Percentiles rank a stretch among this genome's conserved stretches.
phyloP scores from a whole-genome alignment of 257 asterid species.

The Nicotiana attenuata region DNA sequence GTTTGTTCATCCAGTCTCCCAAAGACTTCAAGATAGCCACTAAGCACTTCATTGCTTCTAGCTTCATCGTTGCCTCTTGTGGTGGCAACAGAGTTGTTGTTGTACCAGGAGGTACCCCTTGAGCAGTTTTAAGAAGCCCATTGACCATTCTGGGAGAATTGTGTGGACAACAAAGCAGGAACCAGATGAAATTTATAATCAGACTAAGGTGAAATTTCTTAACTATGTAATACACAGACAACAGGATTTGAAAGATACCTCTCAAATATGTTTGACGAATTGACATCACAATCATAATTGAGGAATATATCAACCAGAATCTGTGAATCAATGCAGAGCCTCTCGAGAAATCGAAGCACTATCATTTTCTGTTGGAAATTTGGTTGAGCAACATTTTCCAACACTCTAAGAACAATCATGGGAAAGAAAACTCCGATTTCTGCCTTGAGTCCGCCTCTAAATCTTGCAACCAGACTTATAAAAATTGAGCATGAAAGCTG shows the following conservation, averaged over 20 bases:
- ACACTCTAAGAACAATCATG: constrained; percentile 89
- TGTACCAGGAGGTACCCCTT: constrained; percentile 92
- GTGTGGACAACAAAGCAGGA: not conserved
- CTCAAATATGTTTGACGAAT: constrained; percentile 97
- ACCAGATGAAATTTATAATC: not conserved
- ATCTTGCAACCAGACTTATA: constrained; percentile 86
- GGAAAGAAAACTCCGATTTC: constrained; percentile 99
- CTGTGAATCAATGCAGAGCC: constrained; percentile 87
- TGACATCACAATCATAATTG: constrained; percentile 97
- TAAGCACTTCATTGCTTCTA: constrained; percentile 93
- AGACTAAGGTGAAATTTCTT: not conserved
- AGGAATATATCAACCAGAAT: constrained; percentile 95
- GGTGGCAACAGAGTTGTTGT: constrained; percentile 78
- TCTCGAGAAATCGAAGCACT: constrained; percentile 93
- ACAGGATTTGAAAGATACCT: constrained; percentile 47
- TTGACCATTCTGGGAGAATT: constrained; percentile 77
- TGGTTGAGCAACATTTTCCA: constrained; percentile 94
- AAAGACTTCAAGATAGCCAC: constrained; percentile 77
- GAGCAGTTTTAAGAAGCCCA: constrained; percentile 99
- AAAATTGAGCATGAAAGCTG: constrained; percentile 99
- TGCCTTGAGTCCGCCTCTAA: constrained; percentile 96
- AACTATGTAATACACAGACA: constrained; percentile 10
- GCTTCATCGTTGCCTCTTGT: constrained; percentile 78
- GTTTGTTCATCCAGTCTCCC: constrained; percentile 99
- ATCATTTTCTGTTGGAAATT: constrained; percentile 98